Conservation (phyloP, 1,139 yeast genomes). For the Yamadazyma diddensiae region DNA sequence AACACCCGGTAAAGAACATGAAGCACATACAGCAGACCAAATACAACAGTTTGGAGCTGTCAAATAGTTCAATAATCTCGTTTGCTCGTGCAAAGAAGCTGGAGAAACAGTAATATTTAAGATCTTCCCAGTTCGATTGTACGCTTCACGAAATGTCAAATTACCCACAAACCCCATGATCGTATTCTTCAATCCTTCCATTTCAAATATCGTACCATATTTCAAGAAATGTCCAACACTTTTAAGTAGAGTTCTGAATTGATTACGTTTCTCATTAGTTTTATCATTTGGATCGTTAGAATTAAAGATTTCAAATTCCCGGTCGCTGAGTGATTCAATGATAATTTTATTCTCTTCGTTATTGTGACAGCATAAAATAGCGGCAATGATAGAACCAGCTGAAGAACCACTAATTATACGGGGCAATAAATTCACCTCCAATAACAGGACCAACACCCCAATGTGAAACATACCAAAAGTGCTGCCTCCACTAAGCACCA, state of each 20-base stretch:
- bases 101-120: slow-evolving; percentile 55
- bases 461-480: slow-evolving; percentile 90
- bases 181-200: slow-evolving; percentile 64
- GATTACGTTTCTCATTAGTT: slow-evolving; percentile 16
- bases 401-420: slow-evolving; percentile 92
- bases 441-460: slow-evolving; percentile 80
- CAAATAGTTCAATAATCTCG: slow-evolving; percentile 42
- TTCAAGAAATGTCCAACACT: slow-evolving; percentile 56
- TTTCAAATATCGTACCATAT: slow-evolving; percentile 88
- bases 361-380: slow-evolving; percentile 77
- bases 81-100: slow-evolving; percentile 63
- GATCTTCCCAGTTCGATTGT: slow-evolving; percentile 57
- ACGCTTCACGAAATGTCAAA: slow-evolving; percentile 67
- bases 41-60: slow-evolving; percentile 51
- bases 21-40: slow-evolving; percentile 94
- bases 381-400: slow-evolving; percentile 94
- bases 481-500: slow-evolving; percentile 92
- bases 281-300: slow-evolving; percentile 5
- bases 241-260: slow-evolving; percentile 37
- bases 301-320: slow-evolving; percentile 67
- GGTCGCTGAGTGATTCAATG: slow-evolving; percentile 50
- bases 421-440: slow-evolving; percentile 75
- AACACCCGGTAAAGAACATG: slow-evolving; percentile 90
- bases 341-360: slow-evolving; percentile 67
- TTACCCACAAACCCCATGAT: slow-evolving; percentile 84